Conservation (phyloP, 1,284 basidiomycete genomes). For the Microbotryomycetes sp. region DNA sequence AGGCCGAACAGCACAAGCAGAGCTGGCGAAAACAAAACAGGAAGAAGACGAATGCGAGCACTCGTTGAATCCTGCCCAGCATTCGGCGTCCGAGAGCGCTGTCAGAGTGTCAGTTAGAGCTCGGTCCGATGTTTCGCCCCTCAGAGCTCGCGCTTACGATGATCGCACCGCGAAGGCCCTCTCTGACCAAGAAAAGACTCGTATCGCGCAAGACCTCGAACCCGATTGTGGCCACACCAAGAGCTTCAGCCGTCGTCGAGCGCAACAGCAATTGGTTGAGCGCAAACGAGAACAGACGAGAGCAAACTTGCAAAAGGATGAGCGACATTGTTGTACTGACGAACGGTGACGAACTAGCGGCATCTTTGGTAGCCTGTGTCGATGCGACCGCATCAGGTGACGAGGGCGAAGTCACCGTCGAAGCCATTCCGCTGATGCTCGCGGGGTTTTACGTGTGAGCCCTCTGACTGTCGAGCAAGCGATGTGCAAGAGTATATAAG, state of each 20-base stretch:
- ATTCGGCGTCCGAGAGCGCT: background rate
- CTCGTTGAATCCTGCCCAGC: background rate
- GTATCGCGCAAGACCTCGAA: conserved; percentile 80
- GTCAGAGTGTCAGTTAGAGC: background rate
- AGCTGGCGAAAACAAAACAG: conserved; percentile 51
- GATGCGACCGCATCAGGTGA: too few species aligned
- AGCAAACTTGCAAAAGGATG: conserved; percentile 75
- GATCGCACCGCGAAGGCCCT: conserved; percentile 79
- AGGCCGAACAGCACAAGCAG: conserved; percentile 50
- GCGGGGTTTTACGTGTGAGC: too few species aligned
- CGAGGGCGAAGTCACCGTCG: too few species aligned
- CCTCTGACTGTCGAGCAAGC: too few species aligned
- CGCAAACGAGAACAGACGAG: conserved; percentile 73
- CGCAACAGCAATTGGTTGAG: conserved; percentile 83
- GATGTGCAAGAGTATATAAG: too few species aligned
- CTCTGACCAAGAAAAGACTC: conserved; percentile 82
- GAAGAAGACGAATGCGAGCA: conserved; percentile 46
- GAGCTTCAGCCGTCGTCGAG: conserved; percentile 73
- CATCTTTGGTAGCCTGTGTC: too few species aligned
- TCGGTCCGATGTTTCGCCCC: background rate
- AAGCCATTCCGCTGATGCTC: too few species aligned
- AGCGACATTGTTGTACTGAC: conserved; percentile 52
- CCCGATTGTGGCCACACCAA: conserved; percentile 77
- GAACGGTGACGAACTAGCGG: too few species aligned
- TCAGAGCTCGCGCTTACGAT: conserved; percentile 42